A percentile compares a stretch with the other conserved stretches of the same genome.
phyloP scores from a whole-genome alignment of 371 early-diverging fungal genomes.

The Blakeslea trispora region DNA sequence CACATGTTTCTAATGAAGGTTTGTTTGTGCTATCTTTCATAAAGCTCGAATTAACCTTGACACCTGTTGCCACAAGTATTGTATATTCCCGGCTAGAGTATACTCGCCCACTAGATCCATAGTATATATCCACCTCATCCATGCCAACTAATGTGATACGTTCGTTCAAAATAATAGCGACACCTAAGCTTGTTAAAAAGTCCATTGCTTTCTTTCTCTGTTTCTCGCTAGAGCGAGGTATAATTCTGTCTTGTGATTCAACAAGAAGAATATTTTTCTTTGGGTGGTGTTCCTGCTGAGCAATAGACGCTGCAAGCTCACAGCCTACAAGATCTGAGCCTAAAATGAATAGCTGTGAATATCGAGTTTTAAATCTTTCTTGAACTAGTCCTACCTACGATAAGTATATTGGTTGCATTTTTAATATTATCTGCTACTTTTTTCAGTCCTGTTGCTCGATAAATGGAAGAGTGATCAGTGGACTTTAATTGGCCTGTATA shows the following conservation, averaged over 20 bases:
- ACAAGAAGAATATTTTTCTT: constrained; percentile 58
- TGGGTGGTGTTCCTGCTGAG: constrained; percentile 38
- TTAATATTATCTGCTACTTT: constrained; percentile 51
- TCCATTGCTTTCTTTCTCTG: constrained; percentile 50
- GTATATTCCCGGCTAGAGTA: constrained; percentile 36
- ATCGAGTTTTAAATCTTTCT: not conserved
- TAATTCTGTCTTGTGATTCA: constrained; percentile 39
- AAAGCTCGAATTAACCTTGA: constrained; percentile 35
- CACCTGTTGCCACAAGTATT: constrained; percentile 47
- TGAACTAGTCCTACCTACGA: constrained; percentile 31
- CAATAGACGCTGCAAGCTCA: constrained; percentile 66
- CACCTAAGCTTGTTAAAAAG: constrained; percentile 58
- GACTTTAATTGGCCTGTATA: constrained; percentile 57
- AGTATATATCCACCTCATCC: constrained; percentile 21
- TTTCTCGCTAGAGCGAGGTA: constrained; percentile 38
- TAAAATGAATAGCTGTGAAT: constrained; percentile 13
- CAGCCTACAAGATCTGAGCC: constrained; percentile 72
- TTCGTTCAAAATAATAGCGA: constrained; percentile 65
- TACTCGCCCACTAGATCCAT: constrained; percentile 29
- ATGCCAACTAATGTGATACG: constrained; percentile 36
- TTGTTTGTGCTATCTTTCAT: constrained; percentile 24
- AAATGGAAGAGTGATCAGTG: constrained; percentile 43
- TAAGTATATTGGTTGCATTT: constrained; percentile 52
- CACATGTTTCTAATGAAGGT: constrained; percentile 27
- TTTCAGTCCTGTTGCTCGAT: constrained; percentile 32